These are phyloP conservation scores for Triangularia verruculosa DNA, from an alignment of 2,329 filamentous ascomycete species.

Conservation along the genomic window DNA sequence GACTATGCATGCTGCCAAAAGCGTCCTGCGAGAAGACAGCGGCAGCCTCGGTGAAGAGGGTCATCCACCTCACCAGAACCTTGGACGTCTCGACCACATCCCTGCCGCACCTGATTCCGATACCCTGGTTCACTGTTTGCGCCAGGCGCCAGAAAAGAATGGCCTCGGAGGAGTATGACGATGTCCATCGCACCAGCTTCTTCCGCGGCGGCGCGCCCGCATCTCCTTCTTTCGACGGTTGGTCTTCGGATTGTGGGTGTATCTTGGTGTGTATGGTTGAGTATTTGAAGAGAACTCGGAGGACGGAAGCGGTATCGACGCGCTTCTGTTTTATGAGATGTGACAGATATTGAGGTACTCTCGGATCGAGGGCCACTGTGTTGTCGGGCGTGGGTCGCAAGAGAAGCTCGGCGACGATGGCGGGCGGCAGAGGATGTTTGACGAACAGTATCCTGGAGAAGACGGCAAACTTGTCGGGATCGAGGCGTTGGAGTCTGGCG, in stretches of 20 bases:
- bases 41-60: conserved; percentile 51
- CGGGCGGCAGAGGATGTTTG: conserved; percentile 50
- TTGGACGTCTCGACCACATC: conserved; percentile 51
- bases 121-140: conserved; percentile 69
- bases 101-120: conserved; percentile 43
- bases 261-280: conserved; percentile 48
- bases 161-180: conserved; percentile 70
- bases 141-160: conserved; percentile 90
- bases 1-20: conserved; percentile 46
- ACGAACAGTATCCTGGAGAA: conserved; percentile 49
- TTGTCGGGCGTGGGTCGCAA: conserved; percentile 51
- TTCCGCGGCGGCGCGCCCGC: conserved; percentile 18
- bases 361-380: conserved; percentile 53
- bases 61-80: conserved; percentile 57
- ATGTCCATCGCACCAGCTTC: conserved; percentile 46
- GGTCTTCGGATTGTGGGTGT: conserved; percentile 15
- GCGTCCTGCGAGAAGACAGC: conserved; percentile 43
- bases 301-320: conserved; percentile 53
- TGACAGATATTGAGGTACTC: conserved; percentile 58
- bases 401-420: conserved; percentile 55
- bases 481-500: conserved; percentile 51
- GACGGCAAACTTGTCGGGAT: conserved; percentile 50
- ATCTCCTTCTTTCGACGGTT: conserved; percentile 11
- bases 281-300: conserved; percentile 55
- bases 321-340: conserved; percentile 50